Base-by-base conservation (phyloP, 495 filamentous ascomycete genomes). In the Lindgomyces ingoldianus region DNA sequence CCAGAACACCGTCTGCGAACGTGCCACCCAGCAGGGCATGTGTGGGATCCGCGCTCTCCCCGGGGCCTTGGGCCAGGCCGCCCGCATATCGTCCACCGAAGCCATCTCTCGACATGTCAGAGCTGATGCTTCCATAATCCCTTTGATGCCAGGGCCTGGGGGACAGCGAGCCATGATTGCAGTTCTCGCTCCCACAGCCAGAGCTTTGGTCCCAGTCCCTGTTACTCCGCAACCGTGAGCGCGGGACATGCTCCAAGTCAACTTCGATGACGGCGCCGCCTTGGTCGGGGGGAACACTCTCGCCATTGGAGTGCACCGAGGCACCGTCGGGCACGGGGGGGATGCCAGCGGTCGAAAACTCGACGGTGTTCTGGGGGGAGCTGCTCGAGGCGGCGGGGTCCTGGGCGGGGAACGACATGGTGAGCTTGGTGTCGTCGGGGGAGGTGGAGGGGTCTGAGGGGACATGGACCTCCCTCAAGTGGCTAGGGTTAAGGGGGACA, bases 151-250 rank as follows among this genome's bases (percentile, higher is more conserved):
- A 76, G 1, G 84, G 77, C n/a, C 82, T 80, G 11, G 90, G 88
- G 16, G 88, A 91, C 73, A 91, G 90, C n/a, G 87, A 88, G 60
- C 90, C 90, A 75, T 93, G 89, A 63, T 85, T 82, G 77, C 88
- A 91, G 55, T 80, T 64, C 36, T 69, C 65, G 24, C 65, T 64
- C 14, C 74, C 75, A 41, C 73, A 73, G 65, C 57, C 77, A 72
- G 69, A 77, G 50, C 49, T 60, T 22, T 66, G 54, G 48, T 76
- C 73, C 67, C 72, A 74, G 33, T 72, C 30, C 41, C 65, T 54
- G 24, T 72, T 60, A 26, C 36, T 47, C 19, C 75, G 64, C 41
- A 78, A 59, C 26, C 64, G 46, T 11, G 74, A 57, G 25, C 54
- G 67, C n/a, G 54, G 53, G 41, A 53, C 53, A 0, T 60, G 56